Evolutionary conservation across 2,329 filamentous ascomycete genomes (phyloP), one percentile per base, ranked within the genome.

Genomic region (Fusarium siculi): DNA sequence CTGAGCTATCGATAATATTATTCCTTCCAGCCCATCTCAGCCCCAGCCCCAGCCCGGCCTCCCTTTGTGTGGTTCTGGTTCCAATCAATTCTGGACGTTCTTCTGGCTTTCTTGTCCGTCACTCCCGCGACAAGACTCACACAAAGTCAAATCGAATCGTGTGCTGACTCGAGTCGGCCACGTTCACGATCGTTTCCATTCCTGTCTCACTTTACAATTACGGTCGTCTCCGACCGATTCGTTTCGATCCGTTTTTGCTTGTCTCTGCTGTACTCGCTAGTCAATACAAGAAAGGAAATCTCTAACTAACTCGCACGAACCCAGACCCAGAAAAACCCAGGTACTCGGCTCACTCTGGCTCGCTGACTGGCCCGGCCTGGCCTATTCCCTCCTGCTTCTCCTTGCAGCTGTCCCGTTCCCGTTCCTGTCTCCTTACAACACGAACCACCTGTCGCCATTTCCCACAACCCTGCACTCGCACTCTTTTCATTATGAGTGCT

Each of bases 401-500:
- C 69, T 70, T 76, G 66, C 73, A 75, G 61, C 59, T 66, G 49
- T 66, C 57, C 55, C 64, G 50, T 25, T 54, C 23, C 50, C 50
- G 50, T 25, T 40, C 37, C 39, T 39, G 63, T 64, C 63, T 65
- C 63, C 59, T 73, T 63, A 53, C 62, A 72, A 63, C 53, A 72
- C 69, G 59, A 63, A 68, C 67, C 62, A 73, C 56, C 66, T 62
- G 55, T 57, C 53, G 43, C 61, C 61, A 73, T 71, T 61, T 70
- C 59, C 44, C 64, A 62, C 68, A 73, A 63, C 65, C 62, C 65
- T 72, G 65, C 62, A 69, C 66, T 53, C 52, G 37, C 60, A 73
- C 65, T 59, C 65, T 59, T 61, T 74, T 77, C 81, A 91, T 77
- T 81, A 92, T 92, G 90, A 92, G 89, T 85, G 86, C 90, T 81